A percentile compares a stretch with the other conserved stretches of the same genome.
Evolutionary conservation across 2,329 filamentous ascomycete genomes (phyloP).

Genomic region (Septoria linicola): DNA sequence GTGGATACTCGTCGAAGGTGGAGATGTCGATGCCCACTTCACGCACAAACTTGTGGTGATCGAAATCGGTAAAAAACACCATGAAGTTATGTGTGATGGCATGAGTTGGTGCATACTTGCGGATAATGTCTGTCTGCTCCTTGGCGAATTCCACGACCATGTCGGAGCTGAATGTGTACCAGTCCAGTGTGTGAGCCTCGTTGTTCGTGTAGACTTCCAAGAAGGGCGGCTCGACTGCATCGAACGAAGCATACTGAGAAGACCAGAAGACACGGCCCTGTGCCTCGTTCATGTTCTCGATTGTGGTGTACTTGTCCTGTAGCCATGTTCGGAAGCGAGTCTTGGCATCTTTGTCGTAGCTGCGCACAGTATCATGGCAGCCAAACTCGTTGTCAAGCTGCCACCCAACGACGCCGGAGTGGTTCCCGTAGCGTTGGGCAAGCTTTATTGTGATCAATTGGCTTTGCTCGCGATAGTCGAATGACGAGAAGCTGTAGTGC

Average conservation of each 20-base stretch:
- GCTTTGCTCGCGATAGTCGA: slow-evolving; percentile 28
- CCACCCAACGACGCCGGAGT: slow-evolving; percentile 25
- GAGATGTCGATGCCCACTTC: slow-evolving; percentile 29
- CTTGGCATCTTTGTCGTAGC: slow-evolving; percentile 30
- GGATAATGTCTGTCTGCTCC: slow-evolving; percentile 26
- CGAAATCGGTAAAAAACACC: slow-evolving; percentile 28
- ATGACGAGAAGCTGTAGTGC: slow-evolving; percentile 31
- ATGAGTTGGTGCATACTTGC: slow-evolving; percentile 24
- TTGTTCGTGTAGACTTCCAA: slow-evolving; percentile 30
- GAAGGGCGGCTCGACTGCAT: slow-evolving; percentile 28
- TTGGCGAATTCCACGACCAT: slow-evolving; percentile 31
- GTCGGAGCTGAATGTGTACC: slow-evolving; percentile 30
- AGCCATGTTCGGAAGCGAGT: slow-evolving; percentile 28
- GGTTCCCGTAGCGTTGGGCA: slow-evolving; percentile 29
- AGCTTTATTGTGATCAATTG: slow-evolving; percentile 29
- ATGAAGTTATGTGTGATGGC: slow-evolving; percentile 30
- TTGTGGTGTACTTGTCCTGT: slow-evolving; percentile 28
- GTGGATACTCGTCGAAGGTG: slow-evolving; percentile 28
- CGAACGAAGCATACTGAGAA: slow-evolving; percentile 28
- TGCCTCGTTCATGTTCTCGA: slow-evolving; percentile 29
- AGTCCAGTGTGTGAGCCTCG: slow-evolving; percentile 30
- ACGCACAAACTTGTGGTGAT: slow-evolving; percentile 29
- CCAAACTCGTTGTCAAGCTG: slow-evolving; percentile 32
- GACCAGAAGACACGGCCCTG: slow-evolving; percentile 32
- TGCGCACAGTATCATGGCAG: slow-evolving; percentile 30